These are phyloP conservation scores for Marasmius fiardii DNA, from an alignment of 1,284 basidiomycete genomes.

Conservation along the genomic window DNA sequence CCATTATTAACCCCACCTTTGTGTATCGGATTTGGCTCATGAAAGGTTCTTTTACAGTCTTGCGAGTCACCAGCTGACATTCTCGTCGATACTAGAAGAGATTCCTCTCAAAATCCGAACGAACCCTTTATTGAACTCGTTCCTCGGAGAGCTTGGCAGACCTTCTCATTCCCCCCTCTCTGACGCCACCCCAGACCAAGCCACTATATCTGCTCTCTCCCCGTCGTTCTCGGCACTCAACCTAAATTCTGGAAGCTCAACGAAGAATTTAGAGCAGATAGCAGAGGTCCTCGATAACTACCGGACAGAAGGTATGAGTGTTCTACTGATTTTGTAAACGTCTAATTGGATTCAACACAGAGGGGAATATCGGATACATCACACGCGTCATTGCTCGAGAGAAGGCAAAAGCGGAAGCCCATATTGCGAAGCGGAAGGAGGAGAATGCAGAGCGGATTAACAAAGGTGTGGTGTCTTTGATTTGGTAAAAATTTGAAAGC, in stretches of 20 bases:
- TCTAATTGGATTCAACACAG: background rate
- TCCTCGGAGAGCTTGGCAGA: conserved; percentile 71
- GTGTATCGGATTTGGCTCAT: background rate
- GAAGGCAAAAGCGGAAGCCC: conserved; percentile 77
- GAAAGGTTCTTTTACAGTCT: conserved; percentile 48
- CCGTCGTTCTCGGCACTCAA: conserved; percentile 61
- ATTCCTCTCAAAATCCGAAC: conserved; percentile 88
- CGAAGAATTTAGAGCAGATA: conserved; percentile 76
- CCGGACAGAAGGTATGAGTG: conserved; percentile 65
- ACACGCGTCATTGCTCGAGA: conserved; percentile 91
- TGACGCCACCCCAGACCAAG: conserved; percentile 35
- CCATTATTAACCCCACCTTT: background rate
- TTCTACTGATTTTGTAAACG: background rate
- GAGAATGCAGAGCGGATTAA: conserved; percentile 84
- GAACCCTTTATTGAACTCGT: conserved; percentile 83
- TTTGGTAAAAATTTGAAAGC: conserved; percentile 76
- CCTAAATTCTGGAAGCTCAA: conserved; percentile 53
- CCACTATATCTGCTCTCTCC: conserved; percentile 37
- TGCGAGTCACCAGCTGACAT: conserved; percentile 83
- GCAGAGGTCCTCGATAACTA: conserved; percentile 84
- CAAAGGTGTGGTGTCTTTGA: conserved; percentile 83
- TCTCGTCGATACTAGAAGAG: conserved; percentile 87
- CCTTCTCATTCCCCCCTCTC: conserved; percentile 30
- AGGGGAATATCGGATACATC: conserved; percentile 92
- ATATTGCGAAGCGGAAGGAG: conserved; percentile 82